phyloP scores from a whole-genome alignment of 768 basidiomycete genomes.

The Kwoniella sp. region DNA sequence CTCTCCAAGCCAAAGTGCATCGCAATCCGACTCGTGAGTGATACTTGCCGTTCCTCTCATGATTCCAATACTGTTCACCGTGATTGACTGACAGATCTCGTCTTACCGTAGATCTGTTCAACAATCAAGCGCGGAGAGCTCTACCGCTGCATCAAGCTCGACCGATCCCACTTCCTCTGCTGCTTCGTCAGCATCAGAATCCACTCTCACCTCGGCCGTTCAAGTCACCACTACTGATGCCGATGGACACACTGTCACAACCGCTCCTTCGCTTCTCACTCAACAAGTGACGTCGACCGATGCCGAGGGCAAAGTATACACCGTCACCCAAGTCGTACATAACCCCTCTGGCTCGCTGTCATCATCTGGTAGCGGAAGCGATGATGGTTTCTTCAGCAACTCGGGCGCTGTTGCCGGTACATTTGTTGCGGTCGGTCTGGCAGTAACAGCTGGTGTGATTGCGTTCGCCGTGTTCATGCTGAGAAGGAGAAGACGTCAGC shows the following conservation, averaged over 20 bases:
- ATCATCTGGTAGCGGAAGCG: conserved; percentile 22
- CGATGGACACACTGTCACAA: conserved; percentile 40
- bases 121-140: conserved; percentile 3
- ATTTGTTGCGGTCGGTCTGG: conserved; percentile 74
- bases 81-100: not conserved
- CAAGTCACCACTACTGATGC: conserved; percentile 50
- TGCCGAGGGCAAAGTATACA: conserved; percentile 49
- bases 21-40: conserved; percentile 12
- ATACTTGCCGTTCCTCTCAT: not conserved
- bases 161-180: conserved; percentile 6
- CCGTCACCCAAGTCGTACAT: conserved; percentile 53
- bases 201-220: conserved; percentile 40
- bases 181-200: conserved; percentile 19
- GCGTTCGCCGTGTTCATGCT: conserved; percentile 60
- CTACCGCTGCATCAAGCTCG: conserved; percentile 10
- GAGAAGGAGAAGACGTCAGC: conserved; percentile 50
- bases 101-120: not conserved
- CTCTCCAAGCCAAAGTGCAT: conserved; percentile 16
- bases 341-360: conserved; percentile 40
- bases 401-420: conserved; percentile 71
- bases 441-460: conserved; percentile 61
- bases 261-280: conserved; percentile 50
- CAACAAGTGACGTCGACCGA: conserved; percentile 42
- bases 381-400: conserved; percentile 69
- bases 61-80: not conserved